phyloP scores from a whole-genome alignment of 2,329 filamentous ascomycete genomes.

The Colletotrichum shisoi region DNA sequence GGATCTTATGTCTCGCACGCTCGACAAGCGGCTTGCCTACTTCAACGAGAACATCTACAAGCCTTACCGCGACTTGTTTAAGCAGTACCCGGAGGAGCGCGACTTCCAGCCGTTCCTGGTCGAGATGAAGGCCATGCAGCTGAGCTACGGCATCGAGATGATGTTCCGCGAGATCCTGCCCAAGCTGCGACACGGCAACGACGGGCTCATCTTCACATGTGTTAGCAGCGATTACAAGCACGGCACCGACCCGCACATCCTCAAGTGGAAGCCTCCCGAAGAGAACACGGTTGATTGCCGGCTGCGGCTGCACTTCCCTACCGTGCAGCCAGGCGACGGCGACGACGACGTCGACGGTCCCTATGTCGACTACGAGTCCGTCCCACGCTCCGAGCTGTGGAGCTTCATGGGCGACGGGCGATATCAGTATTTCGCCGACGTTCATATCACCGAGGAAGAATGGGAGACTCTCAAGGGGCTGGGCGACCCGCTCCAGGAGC shows the following conservation, averaged over 20 bases:
- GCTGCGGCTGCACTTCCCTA: constrained; percentile 77
- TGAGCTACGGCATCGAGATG: constrained; percentile 86
- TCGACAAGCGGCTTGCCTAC: constrained; percentile 89
- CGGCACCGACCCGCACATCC: constrained; percentile 89
- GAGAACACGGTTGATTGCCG: constrained; percentile 97
- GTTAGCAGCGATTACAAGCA: constrained; percentile 83
- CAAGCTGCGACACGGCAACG: constrained; percentile 87
- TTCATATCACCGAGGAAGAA: constrained; percentile 76
- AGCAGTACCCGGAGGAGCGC: constrained; percentile 73
- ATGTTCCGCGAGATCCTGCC: constrained; percentile 92
- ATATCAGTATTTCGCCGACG: constrained; percentile 72
- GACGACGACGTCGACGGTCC: constrained; percentile 70
- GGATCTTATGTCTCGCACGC: constrained; percentile 76
- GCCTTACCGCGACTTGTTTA: constrained; percentile 71
- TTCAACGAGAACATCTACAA: constrained; percentile 79
- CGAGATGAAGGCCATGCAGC: constrained; percentile 87
- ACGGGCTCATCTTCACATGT: constrained; percentile 98
- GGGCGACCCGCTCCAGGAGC: constrained; percentile 78
- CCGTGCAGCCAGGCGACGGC: constrained; percentile 72
- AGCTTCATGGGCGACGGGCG: constrained; percentile 69
- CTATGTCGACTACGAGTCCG: constrained; percentile 79
- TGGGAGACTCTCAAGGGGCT: constrained; percentile 84
- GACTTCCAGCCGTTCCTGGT: constrained; percentile 79
- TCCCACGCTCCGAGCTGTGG: constrained; percentile 76
- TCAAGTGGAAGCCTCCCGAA: constrained; percentile 96